Conservation (phyloP, 2,329 filamentous ascomycete species). For the Cytospora piceae region DNA sequence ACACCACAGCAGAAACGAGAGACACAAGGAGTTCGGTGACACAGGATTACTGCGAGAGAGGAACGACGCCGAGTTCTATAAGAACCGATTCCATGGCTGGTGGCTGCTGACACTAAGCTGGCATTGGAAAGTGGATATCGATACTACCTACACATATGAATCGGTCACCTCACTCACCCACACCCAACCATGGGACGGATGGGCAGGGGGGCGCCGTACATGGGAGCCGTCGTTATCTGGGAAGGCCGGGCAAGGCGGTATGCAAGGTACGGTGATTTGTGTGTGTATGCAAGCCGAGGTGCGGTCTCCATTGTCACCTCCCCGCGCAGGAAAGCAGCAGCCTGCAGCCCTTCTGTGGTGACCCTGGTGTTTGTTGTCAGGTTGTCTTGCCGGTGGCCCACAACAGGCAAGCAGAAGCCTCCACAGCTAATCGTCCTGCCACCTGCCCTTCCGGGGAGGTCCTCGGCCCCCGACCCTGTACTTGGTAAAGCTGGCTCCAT, state of each 20-base stretch:
- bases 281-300: neutral
- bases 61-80: neutral
- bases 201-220: neutral
- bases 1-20: neutral
- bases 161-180: neutral
- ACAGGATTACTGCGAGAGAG: neutral
- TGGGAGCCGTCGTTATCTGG: neutral
- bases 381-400: too few species aligned
- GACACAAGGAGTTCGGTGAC: neutral
- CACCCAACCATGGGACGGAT: neutral
- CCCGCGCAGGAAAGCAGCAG: neutral
- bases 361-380: too few species aligned
- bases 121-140: conserved; percentile 1
- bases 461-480: conserved; percentile 11
- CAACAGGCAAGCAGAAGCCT: too few species aligned
- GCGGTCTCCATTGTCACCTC: neutral
- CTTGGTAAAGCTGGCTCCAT: neutral
- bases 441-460: conserved; percentile 23
- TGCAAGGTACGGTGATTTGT: neutral
- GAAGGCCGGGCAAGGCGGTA: conserved; percentile 1
- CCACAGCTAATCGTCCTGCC: conserved; percentile 1
- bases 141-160: neutral
- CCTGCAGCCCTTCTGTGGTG: neutral
- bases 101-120: neutral
- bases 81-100: neutral